Conservation (phyloP, 2,329 filamentous ascomycete species). For the Fusarium sp. region DNA sequence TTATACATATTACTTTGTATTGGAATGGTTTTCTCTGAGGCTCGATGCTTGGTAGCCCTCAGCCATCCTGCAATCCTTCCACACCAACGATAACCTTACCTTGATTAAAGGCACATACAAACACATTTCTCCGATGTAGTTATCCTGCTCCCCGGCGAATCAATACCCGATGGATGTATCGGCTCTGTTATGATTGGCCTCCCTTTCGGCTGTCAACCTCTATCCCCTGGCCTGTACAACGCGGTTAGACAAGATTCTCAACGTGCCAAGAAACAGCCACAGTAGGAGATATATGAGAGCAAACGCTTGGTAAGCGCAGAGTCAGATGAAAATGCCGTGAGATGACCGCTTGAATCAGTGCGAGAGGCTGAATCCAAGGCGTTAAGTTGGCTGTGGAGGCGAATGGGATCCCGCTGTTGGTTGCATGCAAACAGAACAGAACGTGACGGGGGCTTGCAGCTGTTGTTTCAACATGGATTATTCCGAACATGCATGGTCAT, state of each 20-base stretch:
- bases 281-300: background rate
- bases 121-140: slow-evolving; percentile 15
- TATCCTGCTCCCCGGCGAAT: slow-evolving; percentile 4
- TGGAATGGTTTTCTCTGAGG: background rate
- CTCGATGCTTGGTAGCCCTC: background rate
- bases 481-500: slow-evolving; percentile 41
- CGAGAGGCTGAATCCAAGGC: slow-evolving; percentile 13
- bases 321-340: background rate
- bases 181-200: slow-evolving; percentile 43
- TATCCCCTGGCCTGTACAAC: slow-evolving; percentile 34
- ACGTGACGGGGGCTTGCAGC: slow-evolving; percentile 31
- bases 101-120: slow-evolving; percentile 15
- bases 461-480: slow-evolving; percentile 37
- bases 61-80: slow-evolving; percentile 1
- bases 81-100: slow-evolving; percentile 34
- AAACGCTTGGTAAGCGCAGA: slow-evolving; percentile 2
- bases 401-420: slow-evolving; percentile 16
- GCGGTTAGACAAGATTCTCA: slow-evolving; percentile 13
- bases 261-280: slow-evolving; percentile 33
- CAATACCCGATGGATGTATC: slow-evolving; percentile 38
- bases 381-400: slow-evolving; percentile 5
- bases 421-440: slow-evolving; percentile 24
- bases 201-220: slow-evolving; percentile 24
- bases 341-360: slow-evolving; percentile 24
- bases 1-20: slow-evolving; percentile 16